Base-by-base conservation (phyloP, 2,329 filamentous ascomycete species). In the Pseudogymnoascus pannorum region DNA sequence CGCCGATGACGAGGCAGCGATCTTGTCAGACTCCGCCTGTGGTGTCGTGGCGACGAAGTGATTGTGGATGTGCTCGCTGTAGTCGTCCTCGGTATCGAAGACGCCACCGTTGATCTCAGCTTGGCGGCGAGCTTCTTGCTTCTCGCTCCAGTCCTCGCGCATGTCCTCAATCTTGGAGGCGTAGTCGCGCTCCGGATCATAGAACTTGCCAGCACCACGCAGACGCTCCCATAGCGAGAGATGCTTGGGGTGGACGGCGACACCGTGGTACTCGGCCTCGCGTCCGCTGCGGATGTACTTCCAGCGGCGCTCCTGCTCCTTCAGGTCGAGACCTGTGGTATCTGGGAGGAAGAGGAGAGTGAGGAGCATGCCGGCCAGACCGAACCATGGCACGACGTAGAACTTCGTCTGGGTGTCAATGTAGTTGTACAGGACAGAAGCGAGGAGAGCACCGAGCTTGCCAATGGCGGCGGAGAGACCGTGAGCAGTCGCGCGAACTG, bases 281-380 rank as follows among this genome's bases (percentile, higher is more conserved):
- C 86, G 85, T 64, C 91, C 92, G 2, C 84, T 79, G 63, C 91
- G 87, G 73, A 97, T 91, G 76, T 88, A 97, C 61, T 81, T 77
- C 92, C 93, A 97, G 70, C 93, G 87, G 66, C 93, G 89, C 77
- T 97, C 93, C 77, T 97, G 92, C 76, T 97, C 93, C 81, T 96
- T 96, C 65, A 97, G 86, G 73, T 97, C 93, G 38, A 97, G 88
- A 61, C 93, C 93, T 8, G 92, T 97, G 69, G 93, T 97, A 73
- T 97, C 93, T n/a, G 93, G 93, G 31, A 97, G 86, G 82, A 91
- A 97, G 69, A 95, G 67, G 67, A 78, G 86, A 44, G 92, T 97
- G 63, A 97, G 75, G 26, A 97, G 68, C 78, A 94, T 90, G 68
- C 93, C 93, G 14, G 80, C 87, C 14, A 97, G 87, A 72, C 93